Conservation (phyloP, 1,284 basidiomycete genomes). For the Sporisorium iseilematis-ciliati region DNA sequence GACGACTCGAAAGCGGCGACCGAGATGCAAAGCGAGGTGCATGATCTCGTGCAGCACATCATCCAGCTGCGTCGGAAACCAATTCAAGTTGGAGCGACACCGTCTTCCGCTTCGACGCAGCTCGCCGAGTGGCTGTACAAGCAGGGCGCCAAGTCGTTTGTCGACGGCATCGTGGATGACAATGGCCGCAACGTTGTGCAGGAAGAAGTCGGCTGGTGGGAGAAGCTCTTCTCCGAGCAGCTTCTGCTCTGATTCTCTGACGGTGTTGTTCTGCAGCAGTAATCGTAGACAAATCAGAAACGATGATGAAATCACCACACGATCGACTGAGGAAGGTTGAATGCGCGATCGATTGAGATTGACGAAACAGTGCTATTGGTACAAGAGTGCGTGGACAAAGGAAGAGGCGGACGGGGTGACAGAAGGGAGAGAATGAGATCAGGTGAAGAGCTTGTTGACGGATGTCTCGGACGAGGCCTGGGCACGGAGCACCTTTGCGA, state of each 20-base stretch:
- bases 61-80: conserved; percentile 23
- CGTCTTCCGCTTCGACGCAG: conserved; percentile 15
- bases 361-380: conserved; percentile 28
- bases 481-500: conserved; percentile 81
- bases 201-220: conserved; percentile 39
- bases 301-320: background rate
- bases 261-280: background rate
- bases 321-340: background rate
- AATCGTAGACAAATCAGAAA: background rate
- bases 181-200: conserved; percentile 24
- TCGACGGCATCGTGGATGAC: conserved; percentile 35
- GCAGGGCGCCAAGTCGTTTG: conserved; percentile 33
- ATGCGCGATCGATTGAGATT: conserved; percentile 23
- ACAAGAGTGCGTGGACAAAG: conserved; percentile 30
- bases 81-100: conserved; percentile 19
- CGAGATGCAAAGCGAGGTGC: conserved; percentile 22
- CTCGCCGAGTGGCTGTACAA: conserved; percentile 34
- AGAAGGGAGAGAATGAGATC: conserved; percentile 14
- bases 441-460: conserved; percentile 71
- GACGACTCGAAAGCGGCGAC: conserved; percentile 5
- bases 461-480: conserved; percentile 69
- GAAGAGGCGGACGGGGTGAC: conserved; percentile 3
- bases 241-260: conserved; percentile 3
- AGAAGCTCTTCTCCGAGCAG: conserved; percentile 28
- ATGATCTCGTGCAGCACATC: conserved; percentile 22